Evolutionary conservation across 2,329 filamentous ascomycete species (phyloP), one percentile per base, ranked within the genome.

Genomic region (Fusarium longipes): DNA sequence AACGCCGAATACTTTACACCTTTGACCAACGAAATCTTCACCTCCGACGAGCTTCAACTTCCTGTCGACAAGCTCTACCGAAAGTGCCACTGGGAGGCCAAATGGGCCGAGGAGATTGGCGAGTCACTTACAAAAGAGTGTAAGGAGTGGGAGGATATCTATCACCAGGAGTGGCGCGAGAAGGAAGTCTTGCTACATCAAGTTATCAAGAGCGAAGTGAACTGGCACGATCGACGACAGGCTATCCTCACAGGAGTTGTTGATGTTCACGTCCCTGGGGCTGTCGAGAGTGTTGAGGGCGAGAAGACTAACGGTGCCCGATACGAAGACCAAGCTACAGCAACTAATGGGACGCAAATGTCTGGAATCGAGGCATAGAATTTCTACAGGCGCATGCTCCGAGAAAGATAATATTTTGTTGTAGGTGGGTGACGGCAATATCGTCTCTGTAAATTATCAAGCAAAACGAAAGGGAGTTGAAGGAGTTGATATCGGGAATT

Each of bases 101-200:
- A 89, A 67, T 94, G 91, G 90, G 89, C 90, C 1, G 85, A 89
- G 67, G 84, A 88, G 61, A 89, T 94, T 50, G 82, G 83, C 57
- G 88, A 91, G 51, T 78, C 82, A 36, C 81, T 96, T 49, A 85
- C 85, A 70, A 82, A 81, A 54, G 89, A 93, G 76, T 87, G 89
- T 68, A 87, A 89, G 66, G 80, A 81, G 40, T 85, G 91, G 77
- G 91, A 95, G 76, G 86, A 86, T 33, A 73, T 83, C 14, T 89
- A 91, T 77, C 87, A 87, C 75, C 84, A 88, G 64, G 91, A 93
- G 75, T 96, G 92, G 92, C 81, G 88, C 15, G 88, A 92, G 78
- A 95, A 95, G 78, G 92, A 96, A 78, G 84, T 92, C 29, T 78
- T 95, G 18, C 78, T 96, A n/a, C 87, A 92, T 57, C 92, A 93